Base-by-base conservation (phyloP, 768 basidiomycete species). In the Panellus pusillus region DNA sequence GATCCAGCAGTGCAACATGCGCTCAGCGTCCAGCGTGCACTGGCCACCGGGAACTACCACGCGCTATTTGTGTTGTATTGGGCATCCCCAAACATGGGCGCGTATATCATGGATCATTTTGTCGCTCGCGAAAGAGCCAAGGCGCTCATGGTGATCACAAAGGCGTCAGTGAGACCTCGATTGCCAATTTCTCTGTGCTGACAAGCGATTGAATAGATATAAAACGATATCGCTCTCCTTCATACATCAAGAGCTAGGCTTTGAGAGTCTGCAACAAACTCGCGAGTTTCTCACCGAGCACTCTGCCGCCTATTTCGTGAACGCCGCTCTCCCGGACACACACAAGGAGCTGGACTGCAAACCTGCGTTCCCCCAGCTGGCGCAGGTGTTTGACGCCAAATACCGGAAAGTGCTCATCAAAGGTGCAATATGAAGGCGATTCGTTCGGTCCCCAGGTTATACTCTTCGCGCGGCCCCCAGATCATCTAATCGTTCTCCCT, bases 101-200 rank as follows among this genome's bases (percentile, higher is more conserved):
- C 84, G 49, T 98, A 98, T 70, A 93, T 99, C 65, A 97, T 99
- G 92, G 97, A 98, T 72, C 94, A 98, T 70, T 98, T 98, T 69
- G 89, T 98, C 64, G 84, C 86, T 64, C 81, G 97, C 63, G 97
- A 98, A 74, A 77, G 97, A 54, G 80, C 89, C 51, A 83, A 83
- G 54, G 94, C 93, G 2, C 69, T 99, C 56, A 82, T 93, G 66
- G 84, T 89, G 60, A 95, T 99, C 74, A 83, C 91, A 28, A 97
- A 90, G 81, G 89, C 91, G 97, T 98, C 63, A 65, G 95, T 81
- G 19, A 44, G 20, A 18, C 50, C 39, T 55, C 35, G 44, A n/a
- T 40, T 15, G 31, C 18, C 19, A 2, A 8, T 19, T 37, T 50
- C 17, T 35, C 12, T 44, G 17, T 28, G 32, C 44, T 55, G 17